Percentiles rank a stretch among this genome's conserved stretches.
These are phyloP conservation scores for Trichoderma sp. DNA, from an alignment of 2,329 filamentous ascomycete genomes.

Conservation along the genomic window DNA sequence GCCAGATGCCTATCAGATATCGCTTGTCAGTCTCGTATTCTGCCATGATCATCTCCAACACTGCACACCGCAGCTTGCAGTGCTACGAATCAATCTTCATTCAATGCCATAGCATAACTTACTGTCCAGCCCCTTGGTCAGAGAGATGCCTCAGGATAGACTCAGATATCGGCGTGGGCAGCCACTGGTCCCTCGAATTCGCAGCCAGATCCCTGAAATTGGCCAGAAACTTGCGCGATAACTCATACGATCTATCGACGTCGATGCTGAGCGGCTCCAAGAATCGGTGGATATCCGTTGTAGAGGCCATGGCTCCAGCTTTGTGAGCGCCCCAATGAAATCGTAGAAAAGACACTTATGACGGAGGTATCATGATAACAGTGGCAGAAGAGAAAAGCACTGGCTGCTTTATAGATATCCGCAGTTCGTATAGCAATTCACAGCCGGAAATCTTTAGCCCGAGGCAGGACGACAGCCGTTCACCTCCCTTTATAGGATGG, in stretches of 20 bases:
- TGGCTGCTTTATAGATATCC: too few relatives aligned
- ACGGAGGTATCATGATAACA: constrained; percentile 21
- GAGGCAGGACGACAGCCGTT: neutral
- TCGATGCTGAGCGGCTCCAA: constrained; percentile 57
- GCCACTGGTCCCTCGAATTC: constrained; percentile 58
- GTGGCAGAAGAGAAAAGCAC: neutral
- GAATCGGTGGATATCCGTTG: constrained; percentile 47
- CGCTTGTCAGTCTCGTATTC: constrained; percentile 26
- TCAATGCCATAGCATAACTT: constrained; percentile 38
- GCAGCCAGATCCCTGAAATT: constrained; percentile 57
- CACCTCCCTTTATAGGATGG: constrained; percentile 5
- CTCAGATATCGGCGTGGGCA: constrained; percentile 65
- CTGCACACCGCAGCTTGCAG: neutral
- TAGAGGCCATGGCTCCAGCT: constrained; percentile 34
- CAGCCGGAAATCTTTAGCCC: neutral
- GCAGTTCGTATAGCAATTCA: neutral
- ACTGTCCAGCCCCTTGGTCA: constrained; percentile 52
- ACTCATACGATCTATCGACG: constrained; percentile 47
- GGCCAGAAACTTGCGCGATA: constrained; percentile 53
- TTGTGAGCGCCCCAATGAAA: neutral
- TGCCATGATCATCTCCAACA: neutral
- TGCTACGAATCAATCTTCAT: neutral
- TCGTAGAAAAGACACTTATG: constrained; percentile 12
- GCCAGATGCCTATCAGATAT: constrained; percentile 55
- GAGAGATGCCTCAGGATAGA: constrained; percentile 57